Conservation (phyloP, 805 yeast species). For the Barnettozyma siamensis region DNA sequence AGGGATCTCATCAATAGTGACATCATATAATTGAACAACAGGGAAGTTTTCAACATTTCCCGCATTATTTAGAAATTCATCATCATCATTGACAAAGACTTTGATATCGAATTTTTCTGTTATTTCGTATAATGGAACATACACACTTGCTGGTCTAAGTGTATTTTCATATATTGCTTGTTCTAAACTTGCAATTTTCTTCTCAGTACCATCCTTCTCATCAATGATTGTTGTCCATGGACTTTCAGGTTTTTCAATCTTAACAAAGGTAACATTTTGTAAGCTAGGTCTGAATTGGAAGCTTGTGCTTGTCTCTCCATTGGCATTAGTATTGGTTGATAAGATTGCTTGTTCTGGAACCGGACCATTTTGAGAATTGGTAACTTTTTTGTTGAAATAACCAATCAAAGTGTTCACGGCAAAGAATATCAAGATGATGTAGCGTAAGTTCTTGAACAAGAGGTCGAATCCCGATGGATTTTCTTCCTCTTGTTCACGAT, state of each 20-base stretch:
- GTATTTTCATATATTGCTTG: constrained; percentile 24
- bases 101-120: constrained; percentile 15
- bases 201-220: constrained; percentile 11
- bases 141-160: constrained; percentile 12
- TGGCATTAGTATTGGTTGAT: neutral
- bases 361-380: neutral
- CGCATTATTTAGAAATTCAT: constrained; percentile 5
- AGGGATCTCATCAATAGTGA: constrained; percentile 10
- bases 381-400: constrained; percentile 1
- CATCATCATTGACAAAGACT: constrained; percentile 21
- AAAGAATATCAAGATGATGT: constrained; percentile 8
- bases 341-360: neutral
- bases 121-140: constrained; percentile 19
- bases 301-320: neutral
- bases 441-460: constrained; percentile 3
- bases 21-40: constrained; percentile 7
- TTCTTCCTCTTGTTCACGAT: neutral
- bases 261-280: constrained; percentile 7
- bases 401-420: constrained; percentile 9
- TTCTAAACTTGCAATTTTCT: constrained; percentile 14
- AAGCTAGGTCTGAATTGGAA: constrained; percentile 11
- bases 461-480: neutral
- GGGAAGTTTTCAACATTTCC: neutral
- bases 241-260: constrained; percentile 13
- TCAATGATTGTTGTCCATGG: constrained; percentile 4